phyloP scores from a whole-genome alignment of 768 basidiomycete species.

The Naematelia aurantialba region DNA sequence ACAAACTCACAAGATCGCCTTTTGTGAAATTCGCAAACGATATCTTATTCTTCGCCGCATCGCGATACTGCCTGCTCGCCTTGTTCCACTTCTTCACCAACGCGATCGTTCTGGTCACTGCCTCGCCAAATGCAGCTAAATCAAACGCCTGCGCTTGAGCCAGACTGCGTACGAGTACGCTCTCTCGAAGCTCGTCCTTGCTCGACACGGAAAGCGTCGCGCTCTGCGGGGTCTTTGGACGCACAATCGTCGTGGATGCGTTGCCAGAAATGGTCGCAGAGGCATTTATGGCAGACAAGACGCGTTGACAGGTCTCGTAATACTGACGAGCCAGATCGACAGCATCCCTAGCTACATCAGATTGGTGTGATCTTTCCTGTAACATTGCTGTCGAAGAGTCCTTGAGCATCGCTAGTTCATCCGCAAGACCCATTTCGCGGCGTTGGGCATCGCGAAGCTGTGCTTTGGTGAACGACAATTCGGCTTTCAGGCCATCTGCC shows the following conservation, averaged over 20 bases:
- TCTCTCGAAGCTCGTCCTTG: slow-evolving; percentile 27
- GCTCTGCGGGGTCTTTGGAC: slow-evolving; percentile 6
- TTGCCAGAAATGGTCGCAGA: slow-evolving; percentile 44
- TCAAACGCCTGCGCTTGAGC: slow-evolving; percentile 58
- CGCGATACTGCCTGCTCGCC: slow-evolving; percentile 91
- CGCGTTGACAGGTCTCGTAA: slow-evolving; percentile 41
- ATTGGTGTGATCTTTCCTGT: slow-evolving; percentile 29
- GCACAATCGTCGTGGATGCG: slow-evolving; percentile 10
- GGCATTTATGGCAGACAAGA: slow-evolving; percentile 42
- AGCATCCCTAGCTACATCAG: slow-evolving; percentile 39
- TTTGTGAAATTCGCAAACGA: slow-evolving; percentile 92
- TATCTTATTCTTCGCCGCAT: slow-evolving; percentile 93
- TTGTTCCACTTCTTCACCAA: slow-evolving; percentile 88
- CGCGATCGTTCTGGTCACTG: slow-evolving; percentile 70
- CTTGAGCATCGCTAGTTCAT: slow-evolving; percentile 43
- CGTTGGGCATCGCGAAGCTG: slow-evolving; percentile 43
- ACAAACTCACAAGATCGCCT: slow-evolving; percentile 64
- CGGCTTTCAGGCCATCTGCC: slow-evolving; percentile 66
- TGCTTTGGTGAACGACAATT: slow-evolving; percentile 56
- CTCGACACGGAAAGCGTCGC: slow-evolving; percentile 1
- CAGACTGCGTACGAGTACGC: slow-evolving; percentile 29
- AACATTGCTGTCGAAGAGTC: slow-evolving; percentile 29
- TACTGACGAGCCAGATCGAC: slow-evolving; percentile 45
- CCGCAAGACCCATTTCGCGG: slow-evolving; percentile 31
- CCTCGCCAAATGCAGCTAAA: slow-evolving; percentile 79